A percentile compares a stretch with the other conserved stretches of the same genome.
Evolutionary conservation across 2,329 filamentous ascomycete species (phyloP).

Genomic region (Daldinia sp.): DNA sequence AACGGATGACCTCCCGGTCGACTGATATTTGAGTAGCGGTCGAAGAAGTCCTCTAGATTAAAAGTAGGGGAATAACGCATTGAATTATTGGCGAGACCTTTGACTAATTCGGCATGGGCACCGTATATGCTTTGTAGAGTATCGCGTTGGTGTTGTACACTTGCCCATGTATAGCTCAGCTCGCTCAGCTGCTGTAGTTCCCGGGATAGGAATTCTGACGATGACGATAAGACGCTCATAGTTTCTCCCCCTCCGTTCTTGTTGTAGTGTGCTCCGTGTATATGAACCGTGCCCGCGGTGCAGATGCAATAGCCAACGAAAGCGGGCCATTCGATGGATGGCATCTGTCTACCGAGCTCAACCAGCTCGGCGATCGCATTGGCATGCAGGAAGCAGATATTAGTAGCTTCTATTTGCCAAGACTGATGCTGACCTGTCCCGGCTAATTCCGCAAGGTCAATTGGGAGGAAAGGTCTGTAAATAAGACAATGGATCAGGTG

Average conservation of each 20-base stretch:
- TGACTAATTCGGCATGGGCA: constrained; percentile 83
- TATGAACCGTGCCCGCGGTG: constrained; percentile 86
- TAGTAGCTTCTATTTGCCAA: constrained; percentile 92
- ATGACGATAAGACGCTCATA: constrained; percentile 69
- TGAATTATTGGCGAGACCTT: constrained; percentile 71
- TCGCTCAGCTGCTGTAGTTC: constrained; percentile 84
- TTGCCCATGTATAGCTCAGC: constrained; percentile 77
- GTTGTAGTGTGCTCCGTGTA: constrained; percentile 84
- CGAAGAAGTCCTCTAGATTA: constrained; percentile 87
- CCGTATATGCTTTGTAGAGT: constrained; percentile 79
- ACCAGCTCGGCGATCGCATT: constrained; percentile 87
- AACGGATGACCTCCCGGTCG: constrained; percentile 66
- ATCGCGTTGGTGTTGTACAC: constrained; percentile 80
- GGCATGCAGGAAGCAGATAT: constrained; percentile 84
- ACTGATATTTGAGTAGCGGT: constrained; percentile 72
- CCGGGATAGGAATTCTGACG: constrained; percentile 74
- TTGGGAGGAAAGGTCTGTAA: constrained; percentile 85
- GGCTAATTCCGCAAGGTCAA: constrained; percentile 81
- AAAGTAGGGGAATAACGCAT: constrained; percentile 82
- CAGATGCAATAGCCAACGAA: constrained; percentile 89
- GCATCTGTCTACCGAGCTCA: constrained; percentile 77
- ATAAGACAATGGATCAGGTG: constrained; percentile 87
- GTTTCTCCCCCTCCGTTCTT: constrained; percentile 57
- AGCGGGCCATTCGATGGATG: constrained; percentile 82
- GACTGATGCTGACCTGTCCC: constrained; percentile 86